Evolutionary conservation across 805 yeast species (phyloP).

Genomic region (Lachancea meyersii): DNA sequence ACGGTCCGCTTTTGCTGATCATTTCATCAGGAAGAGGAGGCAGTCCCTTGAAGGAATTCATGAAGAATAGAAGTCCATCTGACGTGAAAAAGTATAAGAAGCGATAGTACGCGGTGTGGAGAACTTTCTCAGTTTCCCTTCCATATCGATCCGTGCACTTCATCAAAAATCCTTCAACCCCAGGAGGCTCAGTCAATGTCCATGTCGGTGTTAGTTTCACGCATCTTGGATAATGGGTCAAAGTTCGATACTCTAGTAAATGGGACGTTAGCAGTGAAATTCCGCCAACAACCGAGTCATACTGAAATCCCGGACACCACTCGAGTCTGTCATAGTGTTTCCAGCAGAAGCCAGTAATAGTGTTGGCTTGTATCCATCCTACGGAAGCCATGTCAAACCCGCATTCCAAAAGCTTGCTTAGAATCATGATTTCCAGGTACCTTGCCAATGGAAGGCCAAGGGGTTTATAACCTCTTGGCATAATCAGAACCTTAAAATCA

Average conservation of each 20-base stretch:
- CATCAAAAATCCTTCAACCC: slow-evolving; percentile 77
- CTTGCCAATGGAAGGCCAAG: slow-evolving; percentile 23
- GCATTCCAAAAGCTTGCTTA: slow-evolving; percentile 29
- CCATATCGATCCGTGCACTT: slow-evolving; percentile 51
- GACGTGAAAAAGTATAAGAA: slow-evolving; percentile 59
- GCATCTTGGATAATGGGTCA: slow-evolving; percentile 36
- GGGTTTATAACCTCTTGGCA: slow-evolving; percentile 20
- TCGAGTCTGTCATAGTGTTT: slow-evolving; percentile 70
- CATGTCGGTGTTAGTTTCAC: slow-evolving; percentile 20
- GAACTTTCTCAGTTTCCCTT: slow-evolving; percentile 23
- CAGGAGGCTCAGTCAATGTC: slow-evolving; percentile 49
- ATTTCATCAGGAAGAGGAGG: slow-evolving; percentile 51
- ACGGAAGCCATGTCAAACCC: slow-evolving; percentile 24
- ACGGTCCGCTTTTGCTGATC: slow-evolving; percentile 21
- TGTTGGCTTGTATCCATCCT: slow-evolving; percentile 23
- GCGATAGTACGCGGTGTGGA: slow-evolving; percentile 42
- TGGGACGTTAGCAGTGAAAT: slow-evolving; percentile 42
- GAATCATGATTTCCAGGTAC: slow-evolving; percentile 26
- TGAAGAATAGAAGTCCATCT: slow-evolving; percentile 55
- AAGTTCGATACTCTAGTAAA: slow-evolving; percentile 55
- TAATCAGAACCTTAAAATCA: slow-evolving; percentile 12
- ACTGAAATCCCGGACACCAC: slow-evolving; percentile 49
- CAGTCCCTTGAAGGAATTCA: slow-evolving; percentile 46
- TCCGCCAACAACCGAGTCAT: slow-evolving; percentile 38
- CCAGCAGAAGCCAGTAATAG: slow-evolving; percentile 49